Evolutionary conservation across 805 yeast species (phyloP).

Genomic region (Candida krabiensis): DNA sequence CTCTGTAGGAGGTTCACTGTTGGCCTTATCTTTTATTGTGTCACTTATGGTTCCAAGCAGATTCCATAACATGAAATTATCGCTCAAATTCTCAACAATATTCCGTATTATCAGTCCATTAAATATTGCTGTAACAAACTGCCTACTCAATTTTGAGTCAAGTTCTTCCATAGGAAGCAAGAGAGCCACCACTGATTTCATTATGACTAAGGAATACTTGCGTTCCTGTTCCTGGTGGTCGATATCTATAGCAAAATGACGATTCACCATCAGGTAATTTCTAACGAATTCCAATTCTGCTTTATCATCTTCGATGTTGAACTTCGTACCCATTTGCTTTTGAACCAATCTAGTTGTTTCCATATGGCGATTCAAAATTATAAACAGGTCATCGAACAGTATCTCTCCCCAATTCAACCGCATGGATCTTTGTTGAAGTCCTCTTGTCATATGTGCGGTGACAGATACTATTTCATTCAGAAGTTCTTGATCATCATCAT

Average conservation of each 20-base stretch:
- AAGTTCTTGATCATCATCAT: constrained; percentile 41
- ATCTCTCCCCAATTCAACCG: constrained; percentile 36
- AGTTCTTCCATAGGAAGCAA: constrained; percentile 42
- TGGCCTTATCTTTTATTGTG: constrained; percentile 3
- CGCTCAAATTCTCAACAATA: constrained; percentile 43
- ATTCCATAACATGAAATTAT: constrained; percentile 54
- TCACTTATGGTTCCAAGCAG: constrained; percentile 31
- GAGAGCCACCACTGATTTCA: constrained; percentile 34
- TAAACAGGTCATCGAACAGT: constrained; percentile 46
- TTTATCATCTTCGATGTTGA: constrained; percentile 4
- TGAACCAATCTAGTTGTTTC: constrained; percentile 10
- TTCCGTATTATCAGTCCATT: constrained; percentile 44
- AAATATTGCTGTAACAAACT: constrained; percentile 40
- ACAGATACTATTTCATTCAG: constrained; percentile 39
- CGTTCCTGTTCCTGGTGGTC: constrained; percentile 23
- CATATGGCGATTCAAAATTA: constrained; percentile 34
- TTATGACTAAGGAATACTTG: constrained; percentile 36
- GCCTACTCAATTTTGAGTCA: constrained; percentile 38
- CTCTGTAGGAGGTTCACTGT: neutral
- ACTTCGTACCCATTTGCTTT: constrained; percentile 16
- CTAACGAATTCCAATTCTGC: constrained; percentile 13
- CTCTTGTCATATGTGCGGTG: constrained; percentile 40
- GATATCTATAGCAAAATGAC: constrained; percentile 23
- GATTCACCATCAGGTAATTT: constrained; percentile 17
- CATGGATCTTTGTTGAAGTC: constrained; percentile 36